Base-by-base conservation (phyloP, 2,329 filamentous ascomycete genomes). In the Epichloe glyceriae region DNA sequence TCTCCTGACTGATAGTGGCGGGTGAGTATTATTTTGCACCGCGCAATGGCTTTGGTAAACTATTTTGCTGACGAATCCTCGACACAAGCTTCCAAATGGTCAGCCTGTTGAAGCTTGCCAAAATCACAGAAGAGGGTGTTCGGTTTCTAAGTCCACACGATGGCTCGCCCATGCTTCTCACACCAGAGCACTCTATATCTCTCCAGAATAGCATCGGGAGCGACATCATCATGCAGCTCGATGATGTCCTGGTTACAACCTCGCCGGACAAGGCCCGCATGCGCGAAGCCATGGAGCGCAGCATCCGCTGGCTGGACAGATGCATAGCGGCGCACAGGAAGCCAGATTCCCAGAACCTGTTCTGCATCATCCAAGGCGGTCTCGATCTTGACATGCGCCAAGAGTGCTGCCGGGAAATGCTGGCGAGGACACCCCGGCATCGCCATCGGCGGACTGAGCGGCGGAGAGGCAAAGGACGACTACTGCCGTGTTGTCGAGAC, bases 201-300 rank as follows among this genome's bases (percentile, higher is more conserved):
- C 76, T 98, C 3, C 93, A 98, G 66, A 97, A 98, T 68, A 91
- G 85, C 50, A 98, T 98, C 61, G 93, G 93, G 56, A 95, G 88
- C 56, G 93, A 98, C 69, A 97, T 98, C 60, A 96, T 97, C 58
- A 98, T 98, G 94, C 94, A 98, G 69, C 82, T 98, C 4, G 93
- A 98, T 73, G 94, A 98, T 67, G 94, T 98, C 14, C 85, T 98
- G 48, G 91, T 89, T 33, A 97, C 93, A 0, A 98, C 93, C 0
- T 96, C 89, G 0, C 91, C 91, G 0, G 93, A 98, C 67, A 74
- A 80, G 51, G 83, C 74, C 19, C 84, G 94, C 49, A 97, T 98
- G 80, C 80, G 84, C 54, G 88, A 95, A 67, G 93, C 93, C 47
- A 97, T 96, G 90, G 79, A 93, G 62, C 84, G 93, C 50, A 95